Base-by-base conservation (phyloP, 306 rosid species). In the Gleditsia sinensis region DNA sequence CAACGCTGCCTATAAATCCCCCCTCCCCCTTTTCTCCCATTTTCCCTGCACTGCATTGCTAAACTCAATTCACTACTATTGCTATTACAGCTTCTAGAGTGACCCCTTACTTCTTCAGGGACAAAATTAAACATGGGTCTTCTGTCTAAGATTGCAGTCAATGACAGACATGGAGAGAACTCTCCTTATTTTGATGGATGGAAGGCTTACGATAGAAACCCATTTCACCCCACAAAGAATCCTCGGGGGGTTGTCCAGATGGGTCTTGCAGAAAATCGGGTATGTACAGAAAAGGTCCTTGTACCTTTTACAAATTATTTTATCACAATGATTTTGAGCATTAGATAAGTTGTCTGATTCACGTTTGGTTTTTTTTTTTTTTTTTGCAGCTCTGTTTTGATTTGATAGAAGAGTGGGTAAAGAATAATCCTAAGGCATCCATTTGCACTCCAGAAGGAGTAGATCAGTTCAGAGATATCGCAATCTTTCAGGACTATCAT, bases 251-350 rank as follows among this genome's bases (percentile, higher is more conserved):
- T 89, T 39, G 81, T 89, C 67, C 94, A 89, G 60, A 86, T 89
- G 94, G 94, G 94, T 42, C 87, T 89, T 5, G 89, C 94, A 20
- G 94, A 89, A 69, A 89, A 89, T 24, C 94, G 78, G 94, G 93
- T 84, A 32, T 54, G 1, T 12, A 46, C 11, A 58, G 13, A 3
- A n/a, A 43, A 9, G 54, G 23, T 9, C 17, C 54, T 17, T 3
- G 1, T 4, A 48, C n/a, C 10, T 16, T 28, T 24, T 5, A 19
- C 5, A 24, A 5, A 50, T 8, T 28, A 36, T n/a, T 59, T 5
- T 3, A 1, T 3, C 7, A 13, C 20, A 69, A 16, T 7, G 34
- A 62, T 25, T n/a, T 21, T 7, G 8, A 30, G 57, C 4, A 27
- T 21, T 51, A 37, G 50, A 43, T 53, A 28, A 34, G 2, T 57